These are phyloP conservation scores for Xerocomus spinulosus DNA, from an alignment of 768 basidiomycete genomes.

Conservation along the genomic window DNA sequence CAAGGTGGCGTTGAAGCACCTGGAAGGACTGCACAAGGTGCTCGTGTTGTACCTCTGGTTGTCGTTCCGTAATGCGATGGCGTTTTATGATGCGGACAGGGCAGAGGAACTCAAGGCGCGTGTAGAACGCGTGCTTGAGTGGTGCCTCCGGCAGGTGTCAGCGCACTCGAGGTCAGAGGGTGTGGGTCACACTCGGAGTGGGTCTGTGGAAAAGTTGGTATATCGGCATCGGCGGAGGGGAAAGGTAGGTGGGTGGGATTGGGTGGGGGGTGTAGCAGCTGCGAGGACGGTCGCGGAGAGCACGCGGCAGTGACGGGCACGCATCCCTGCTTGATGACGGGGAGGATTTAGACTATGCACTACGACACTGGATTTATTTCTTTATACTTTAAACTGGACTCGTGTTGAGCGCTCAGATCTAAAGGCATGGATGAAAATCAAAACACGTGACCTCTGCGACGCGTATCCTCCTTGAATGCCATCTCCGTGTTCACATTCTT, in stretches of 20 bases:
- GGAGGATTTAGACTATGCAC: background rate
- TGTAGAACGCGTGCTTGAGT: constrained; percentile 65
- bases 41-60: constrained; percentile 85
- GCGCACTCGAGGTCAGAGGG: constrained; percentile 3
- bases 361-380: background rate
- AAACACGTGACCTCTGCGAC: constrained; percentile 13
- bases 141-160: constrained; percentile 46
- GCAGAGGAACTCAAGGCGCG: constrained; percentile 54
- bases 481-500: background rate
- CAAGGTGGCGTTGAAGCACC: constrained; percentile 19
- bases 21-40: constrained; percentile 77
- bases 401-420: background rate
- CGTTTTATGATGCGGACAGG: constrained; percentile 54
- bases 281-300: constrained; percentile 18
- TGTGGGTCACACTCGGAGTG: background rate
- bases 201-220: constrained; percentile 10
- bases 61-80: constrained; percentile 59
- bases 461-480: background rate
- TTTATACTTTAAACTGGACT: background rate
- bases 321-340: background rate
- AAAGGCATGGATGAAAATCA: constrained; percentile 2
- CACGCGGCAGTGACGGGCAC: background rate
- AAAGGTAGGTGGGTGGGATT: constrained; percentile 10
- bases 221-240: constrained; percentile 20
- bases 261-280: constrained; percentile 17